Percentiles rank a stretch among this genome's conserved stretches.
Evolutionary conservation across 495 filamentous ascomycete genomes (phyloP).

Genomic region (Cenococcum geophilum): DNA sequence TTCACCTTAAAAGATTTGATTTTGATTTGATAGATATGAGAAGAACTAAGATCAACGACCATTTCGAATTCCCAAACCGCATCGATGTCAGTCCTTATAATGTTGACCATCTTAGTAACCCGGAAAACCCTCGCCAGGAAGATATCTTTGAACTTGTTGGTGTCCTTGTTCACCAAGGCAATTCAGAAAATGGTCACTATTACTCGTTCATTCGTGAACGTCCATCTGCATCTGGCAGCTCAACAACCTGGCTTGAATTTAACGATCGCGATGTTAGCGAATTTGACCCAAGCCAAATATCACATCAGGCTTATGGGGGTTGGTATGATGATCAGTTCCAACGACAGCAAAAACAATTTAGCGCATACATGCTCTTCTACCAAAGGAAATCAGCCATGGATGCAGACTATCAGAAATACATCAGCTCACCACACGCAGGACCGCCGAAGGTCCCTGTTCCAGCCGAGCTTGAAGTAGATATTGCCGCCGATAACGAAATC

Average conservation of each 20-base stretch:
- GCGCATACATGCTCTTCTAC: conserved; percentile 97
- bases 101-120: conserved; percentile 72
- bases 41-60: conserved; percentile 91
- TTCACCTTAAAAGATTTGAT: conserved; percentile 94
- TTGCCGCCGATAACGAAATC: conserved; percentile 64
- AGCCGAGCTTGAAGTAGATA: conserved; percentile 50
- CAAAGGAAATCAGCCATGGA: conserved; percentile 67
- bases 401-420: conserved; percentile 35
- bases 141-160: conserved; percentile 92
- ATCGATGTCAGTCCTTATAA: conserved; percentile 93
- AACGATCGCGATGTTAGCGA: conserved; percentile 76
- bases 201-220: conserved; percentile 90
- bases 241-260: conserved; percentile 76
- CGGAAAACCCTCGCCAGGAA: conserved; percentile 44
- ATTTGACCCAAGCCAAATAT: conserved; percentile 70
- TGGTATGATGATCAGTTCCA: conserved; percentile 43
- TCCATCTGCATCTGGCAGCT: conserved; percentile 45
- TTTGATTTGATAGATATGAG: conserved; percentile 81
- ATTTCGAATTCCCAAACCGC: conserved; percentile 74
- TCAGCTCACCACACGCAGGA: conserved; percentile 32
- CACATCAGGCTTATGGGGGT: conserved; percentile 76
- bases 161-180: conserved; percentile 85
- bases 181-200: conserved; percentile 92
- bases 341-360: conserved; percentile 40
- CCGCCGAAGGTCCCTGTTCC: conserved; percentile 56